Conservation (phyloP, 2,329 filamentous ascomycete species). For the Colletotrichum sp. region DNA sequence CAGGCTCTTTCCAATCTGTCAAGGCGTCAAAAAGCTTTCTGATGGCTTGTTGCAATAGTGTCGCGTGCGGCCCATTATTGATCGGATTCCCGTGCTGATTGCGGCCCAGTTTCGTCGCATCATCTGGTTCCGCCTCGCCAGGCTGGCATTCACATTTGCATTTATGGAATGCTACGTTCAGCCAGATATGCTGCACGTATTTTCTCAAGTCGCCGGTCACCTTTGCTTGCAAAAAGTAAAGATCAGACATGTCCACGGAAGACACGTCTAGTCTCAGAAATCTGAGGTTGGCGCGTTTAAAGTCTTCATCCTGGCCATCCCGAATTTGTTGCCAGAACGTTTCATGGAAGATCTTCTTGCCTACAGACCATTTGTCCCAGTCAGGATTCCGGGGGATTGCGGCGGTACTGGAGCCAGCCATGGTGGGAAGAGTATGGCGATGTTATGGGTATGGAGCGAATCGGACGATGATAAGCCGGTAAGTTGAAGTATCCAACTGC, state of each 20-base stretch:
- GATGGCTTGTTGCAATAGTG: background rate
- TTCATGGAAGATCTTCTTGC: background rate
- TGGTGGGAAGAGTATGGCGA: background rate
- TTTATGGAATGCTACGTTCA: background rate
- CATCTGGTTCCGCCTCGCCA: background rate
- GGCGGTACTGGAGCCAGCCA: background rate
- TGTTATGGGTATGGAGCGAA: background rate
- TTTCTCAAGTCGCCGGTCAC: background rate
- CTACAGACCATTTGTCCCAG: background rate
- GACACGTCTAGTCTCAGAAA: background rate
- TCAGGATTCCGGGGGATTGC: accelerated
- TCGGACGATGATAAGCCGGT: background rate
- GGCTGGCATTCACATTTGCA: background rate
- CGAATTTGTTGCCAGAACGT: background rate
- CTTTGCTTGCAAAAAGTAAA: background rate
- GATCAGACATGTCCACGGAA: background rate
- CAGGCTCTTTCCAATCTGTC: background rate
- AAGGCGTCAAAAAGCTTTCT: accelerated
- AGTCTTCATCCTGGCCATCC: background rate
- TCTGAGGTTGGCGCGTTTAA: background rate
- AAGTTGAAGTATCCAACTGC: background rate
- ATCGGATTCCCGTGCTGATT: no score
- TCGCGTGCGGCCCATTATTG: no score
- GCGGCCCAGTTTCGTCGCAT: no score
- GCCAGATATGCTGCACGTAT: background rate